These are phyloP conservation scores for Fonsecaea pugnacius DNA, from an alignment of 2,329 filamentous ascomycete genomes.

Conservation along the genomic window DNA sequence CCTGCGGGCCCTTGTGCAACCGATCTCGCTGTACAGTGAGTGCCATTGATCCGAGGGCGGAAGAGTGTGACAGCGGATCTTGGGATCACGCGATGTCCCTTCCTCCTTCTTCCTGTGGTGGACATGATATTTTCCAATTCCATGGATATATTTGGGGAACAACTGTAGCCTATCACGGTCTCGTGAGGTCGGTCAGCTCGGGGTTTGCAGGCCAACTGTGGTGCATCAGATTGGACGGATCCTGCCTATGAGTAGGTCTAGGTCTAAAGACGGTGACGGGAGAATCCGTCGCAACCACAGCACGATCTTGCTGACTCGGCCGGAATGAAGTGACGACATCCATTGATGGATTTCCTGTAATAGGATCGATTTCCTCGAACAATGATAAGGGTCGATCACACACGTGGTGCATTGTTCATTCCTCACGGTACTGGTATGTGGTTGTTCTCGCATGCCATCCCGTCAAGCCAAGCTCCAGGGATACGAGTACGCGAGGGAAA, in stretches of 20 bases:
- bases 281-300: neutral
- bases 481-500: too few relatives aligned
- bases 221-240: neutral
- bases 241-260: neutral
- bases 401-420: too few relatives aligned
- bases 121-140: neutral
- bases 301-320: neutral
- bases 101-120: neutral
- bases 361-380: too few relatives aligned
- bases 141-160: neutral
- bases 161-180: neutral
- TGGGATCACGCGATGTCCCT: neutral
- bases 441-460: neutral
- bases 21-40: conserved; percentile 1
- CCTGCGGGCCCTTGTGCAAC: neutral
- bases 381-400: too few relatives aligned
- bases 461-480: neutral
- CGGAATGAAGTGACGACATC: neutral
- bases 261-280: too few relatives aligned
- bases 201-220: neutral
- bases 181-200: neutral
- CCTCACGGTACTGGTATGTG: too few relatives aligned
- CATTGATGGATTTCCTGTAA: too few relatives aligned
- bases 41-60: neutral
- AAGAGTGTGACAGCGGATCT: conserved; percentile 1